Conservation (phyloP, 2,329 filamentous ascomycete genomes). For the Aureobasidium sp. region DNA sequence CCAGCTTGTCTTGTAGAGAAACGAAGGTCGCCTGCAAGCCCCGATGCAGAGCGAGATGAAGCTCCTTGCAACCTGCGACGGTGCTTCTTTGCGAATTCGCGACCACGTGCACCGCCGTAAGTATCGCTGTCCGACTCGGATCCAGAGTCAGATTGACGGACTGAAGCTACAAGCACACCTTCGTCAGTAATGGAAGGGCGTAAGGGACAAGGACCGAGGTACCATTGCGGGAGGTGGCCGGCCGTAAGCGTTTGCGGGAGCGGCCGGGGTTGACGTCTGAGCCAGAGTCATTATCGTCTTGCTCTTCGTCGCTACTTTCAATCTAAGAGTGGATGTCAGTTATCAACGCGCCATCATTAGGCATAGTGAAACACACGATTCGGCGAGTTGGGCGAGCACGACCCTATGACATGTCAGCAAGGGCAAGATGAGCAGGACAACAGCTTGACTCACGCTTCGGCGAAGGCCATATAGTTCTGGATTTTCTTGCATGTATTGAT, state of each 20-base stretch:
- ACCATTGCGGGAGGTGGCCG: constrained; percentile 53
- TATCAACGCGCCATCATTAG: neutral
- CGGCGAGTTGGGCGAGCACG: constrained; percentile 54
- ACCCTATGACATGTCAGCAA: constrained; percentile 36
- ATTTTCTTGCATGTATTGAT: constrained; percentile 80
- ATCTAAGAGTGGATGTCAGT: constrained; percentile 32
- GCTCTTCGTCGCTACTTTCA: constrained; percentile 49
- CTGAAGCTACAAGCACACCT: constrained; percentile 19
- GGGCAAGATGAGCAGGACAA: constrained; percentile 6
- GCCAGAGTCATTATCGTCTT: constrained; percentile 52
- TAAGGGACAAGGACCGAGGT: constrained; percentile 23
- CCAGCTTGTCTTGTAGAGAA: constrained; percentile 84
- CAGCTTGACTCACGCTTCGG: constrained; percentile 62
- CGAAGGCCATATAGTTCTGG: constrained; percentile 91
- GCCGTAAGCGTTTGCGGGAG: constrained; percentile 57
- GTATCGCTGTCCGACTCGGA: constrained; percentile 60
- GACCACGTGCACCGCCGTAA: constrained; percentile 69
- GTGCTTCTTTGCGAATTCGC: constrained; percentile 62
- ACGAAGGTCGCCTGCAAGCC: constrained; percentile 65
- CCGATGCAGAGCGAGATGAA: constrained; percentile 50
- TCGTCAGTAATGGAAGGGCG: constrained; percentile 30
- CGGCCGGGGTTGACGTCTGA: constrained; percentile 60
- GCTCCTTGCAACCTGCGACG: constrained; percentile 58
- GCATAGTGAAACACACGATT: constrained; percentile 39
- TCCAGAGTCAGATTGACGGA: constrained; percentile 44